Conservation (phyloP, 768 basidiomycete species). For the Leccinum imitatum region DNA sequence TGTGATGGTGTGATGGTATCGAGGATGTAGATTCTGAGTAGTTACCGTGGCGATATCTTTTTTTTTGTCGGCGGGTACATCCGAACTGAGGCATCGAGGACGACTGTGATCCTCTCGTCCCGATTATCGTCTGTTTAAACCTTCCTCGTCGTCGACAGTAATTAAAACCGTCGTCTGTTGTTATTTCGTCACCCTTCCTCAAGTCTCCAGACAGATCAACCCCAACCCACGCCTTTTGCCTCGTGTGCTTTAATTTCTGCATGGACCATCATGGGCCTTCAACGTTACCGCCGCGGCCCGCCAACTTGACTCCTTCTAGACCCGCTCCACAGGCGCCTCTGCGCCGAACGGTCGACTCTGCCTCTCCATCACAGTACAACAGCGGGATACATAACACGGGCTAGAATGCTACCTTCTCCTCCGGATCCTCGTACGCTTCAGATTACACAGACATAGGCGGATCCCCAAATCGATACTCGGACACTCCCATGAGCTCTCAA, state of each 20-base stretch:
- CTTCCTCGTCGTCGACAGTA: constrained; percentile 5
- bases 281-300: constrained; percentile 42
- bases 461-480: constrained; percentile 59
- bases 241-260: constrained; percentile 17
- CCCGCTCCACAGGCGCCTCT: constrained; percentile 74
- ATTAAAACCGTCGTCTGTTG: not conserved
- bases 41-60: constrained; percentile 34
- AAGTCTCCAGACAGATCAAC: not conserved
- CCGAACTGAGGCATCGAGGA: constrained; percentile 19
- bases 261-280: constrained; percentile 42
- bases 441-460: constrained; percentile 84
- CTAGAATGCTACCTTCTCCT: constrained; percentile 59
- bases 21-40: not conserved
- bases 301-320: constrained; percentile 70
- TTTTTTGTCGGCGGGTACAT: constrained; percentile 27
- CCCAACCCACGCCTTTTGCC: constrained; percentile 3
- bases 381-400: constrained; percentile 51
- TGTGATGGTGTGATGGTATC: not conserved
- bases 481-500: constrained; percentile 36
- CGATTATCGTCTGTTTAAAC: not conserved
- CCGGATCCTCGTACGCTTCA: constrained; percentile 57
- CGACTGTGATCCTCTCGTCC: not conserved
- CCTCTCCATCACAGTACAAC: constrained; percentile 30
- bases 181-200: not conserved
- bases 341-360: constrained; percentile 44